Evolutionary conservation across 257 asterid species (phyloP).

Genomic region (Solanum sitiens): DNA sequence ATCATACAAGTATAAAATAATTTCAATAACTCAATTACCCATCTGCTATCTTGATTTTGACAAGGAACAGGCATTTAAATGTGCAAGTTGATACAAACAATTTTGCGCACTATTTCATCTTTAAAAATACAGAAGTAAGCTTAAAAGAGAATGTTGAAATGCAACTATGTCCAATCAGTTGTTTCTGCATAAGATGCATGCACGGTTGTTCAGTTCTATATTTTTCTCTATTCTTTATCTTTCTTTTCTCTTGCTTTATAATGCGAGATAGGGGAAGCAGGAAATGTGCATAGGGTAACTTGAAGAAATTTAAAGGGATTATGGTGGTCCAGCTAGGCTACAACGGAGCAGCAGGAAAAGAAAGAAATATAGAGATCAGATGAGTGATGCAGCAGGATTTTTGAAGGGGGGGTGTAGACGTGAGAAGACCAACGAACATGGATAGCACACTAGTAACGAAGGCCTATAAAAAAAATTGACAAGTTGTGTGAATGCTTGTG

Average conservation of each 20-base stretch:
- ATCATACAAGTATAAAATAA: background rate
- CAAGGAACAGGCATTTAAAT: background rate
- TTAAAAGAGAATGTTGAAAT: background rate
- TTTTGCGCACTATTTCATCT: background rate
- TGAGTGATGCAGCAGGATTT: background rate
- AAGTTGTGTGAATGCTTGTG: background rate
- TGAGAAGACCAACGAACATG: background rate
- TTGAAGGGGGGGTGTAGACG: background rate
- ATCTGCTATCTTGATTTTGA: background rate
- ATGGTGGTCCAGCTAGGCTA: background rate
- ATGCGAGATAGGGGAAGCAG: background rate
- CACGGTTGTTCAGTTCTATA: background rate
- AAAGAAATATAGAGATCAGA: background rate
- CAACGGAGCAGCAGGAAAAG: background rate
- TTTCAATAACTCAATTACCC: background rate
- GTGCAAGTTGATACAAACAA: background rate
- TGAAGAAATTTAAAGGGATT: background rate
- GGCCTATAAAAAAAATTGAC: background rate
- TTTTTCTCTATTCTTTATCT: background rate
- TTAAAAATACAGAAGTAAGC: background rate
- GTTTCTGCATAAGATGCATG: background rate
- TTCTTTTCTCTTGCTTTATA: background rate
- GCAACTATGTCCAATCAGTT: background rate
- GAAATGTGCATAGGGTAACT: background rate
- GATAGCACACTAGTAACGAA: background rate